phyloP scores from a whole-genome alignment of 768 basidiomycete genomes.

The Leccinum subgranulosum region DNA sequence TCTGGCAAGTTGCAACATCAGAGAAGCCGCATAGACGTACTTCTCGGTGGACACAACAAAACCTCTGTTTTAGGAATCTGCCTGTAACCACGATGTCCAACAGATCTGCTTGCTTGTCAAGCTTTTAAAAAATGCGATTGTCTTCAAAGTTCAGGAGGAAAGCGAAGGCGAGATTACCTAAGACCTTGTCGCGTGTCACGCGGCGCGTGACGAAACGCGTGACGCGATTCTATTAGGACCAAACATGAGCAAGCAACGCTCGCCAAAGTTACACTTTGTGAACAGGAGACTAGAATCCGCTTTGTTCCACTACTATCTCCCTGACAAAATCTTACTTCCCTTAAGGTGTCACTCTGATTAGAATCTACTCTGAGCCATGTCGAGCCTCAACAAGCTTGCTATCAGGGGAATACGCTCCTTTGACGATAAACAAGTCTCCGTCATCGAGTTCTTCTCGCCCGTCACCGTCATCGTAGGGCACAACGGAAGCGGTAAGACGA shows the following conservation, averaged over 20 bases:
- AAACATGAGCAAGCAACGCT: neutral
- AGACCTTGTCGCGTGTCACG: neutral
- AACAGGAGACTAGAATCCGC: neutral
- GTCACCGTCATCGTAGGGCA: conserved; percentile 98
- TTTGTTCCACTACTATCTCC: neutral
- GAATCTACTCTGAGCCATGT: conserved; percentile 43
- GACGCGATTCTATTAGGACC: neutral
- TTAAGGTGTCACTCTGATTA: neutral
- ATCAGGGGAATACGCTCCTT: conserved; percentile 94
- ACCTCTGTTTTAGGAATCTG: neutral
- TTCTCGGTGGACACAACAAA: neutral
- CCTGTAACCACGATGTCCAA: neutral
- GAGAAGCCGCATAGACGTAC: neutral
- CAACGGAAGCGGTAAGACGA: conserved; percentile 98
- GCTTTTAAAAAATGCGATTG: neutral
- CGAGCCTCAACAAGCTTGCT: conserved; percentile 86
- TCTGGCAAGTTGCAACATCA: too few relatives aligned
- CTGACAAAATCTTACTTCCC: neutral
- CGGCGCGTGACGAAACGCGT: neutral
- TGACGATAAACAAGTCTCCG: conserved; percentile 88
- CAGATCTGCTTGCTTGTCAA: neutral
- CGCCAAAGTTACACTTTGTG: neutral
- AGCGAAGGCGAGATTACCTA: neutral
- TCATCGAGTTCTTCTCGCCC: conserved; percentile 97
- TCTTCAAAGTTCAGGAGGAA: too few relatives aligned